A percentile compares a stretch with the other conserved stretches of the same genome.
phyloP scores from a whole-genome alignment of 495 filamentous ascomycete genomes.

The Hypomontagnella submonticulosa region DNA sequence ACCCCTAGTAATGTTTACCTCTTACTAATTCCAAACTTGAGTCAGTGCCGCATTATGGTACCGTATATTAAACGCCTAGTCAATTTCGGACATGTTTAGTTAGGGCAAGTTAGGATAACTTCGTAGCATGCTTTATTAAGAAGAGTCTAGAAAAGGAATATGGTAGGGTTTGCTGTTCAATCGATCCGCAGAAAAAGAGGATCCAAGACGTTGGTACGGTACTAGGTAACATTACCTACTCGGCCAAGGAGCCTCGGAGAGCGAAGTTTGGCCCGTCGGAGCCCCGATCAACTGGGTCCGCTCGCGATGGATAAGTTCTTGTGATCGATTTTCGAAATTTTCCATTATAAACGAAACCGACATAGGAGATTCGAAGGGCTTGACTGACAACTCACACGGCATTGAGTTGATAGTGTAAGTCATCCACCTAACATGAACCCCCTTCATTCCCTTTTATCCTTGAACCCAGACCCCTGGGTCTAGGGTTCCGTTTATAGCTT shows the following conservation, averaged over 20 bases:
- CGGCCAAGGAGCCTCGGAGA: slow-evolving; percentile 30
- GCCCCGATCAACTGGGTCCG: slow-evolving; percentile 32
- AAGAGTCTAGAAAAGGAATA: slow-evolving; percentile 15
- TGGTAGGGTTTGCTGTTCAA: slow-evolving; percentile 13
- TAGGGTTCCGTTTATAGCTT: slow-evolving; percentile 17
- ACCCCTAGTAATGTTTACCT: neutral
- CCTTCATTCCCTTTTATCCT: slow-evolving; percentile 14
- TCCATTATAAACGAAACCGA: neutral
- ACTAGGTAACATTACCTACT: slow-evolving; percentile 32
- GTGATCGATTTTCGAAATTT: slow-evolving; percentile 31
- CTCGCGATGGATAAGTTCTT: slow-evolving; percentile 6
- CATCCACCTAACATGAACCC: neutral
- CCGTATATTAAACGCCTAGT: too few relatives aligned
- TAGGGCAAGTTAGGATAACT: slow-evolving; percentile 8
- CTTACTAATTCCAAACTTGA: slow-evolving; percentile 17
- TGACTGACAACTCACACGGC: neutral
- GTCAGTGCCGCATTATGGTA: neutral
- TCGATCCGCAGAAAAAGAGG: slow-evolving; percentile 9
- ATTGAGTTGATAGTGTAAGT: neutral
- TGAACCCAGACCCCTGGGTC: slow-evolving; percentile 29
- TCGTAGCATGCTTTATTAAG: slow-evolving; percentile 11
- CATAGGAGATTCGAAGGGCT: too few relatives aligned
- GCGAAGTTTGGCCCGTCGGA: slow-evolving; percentile 35
- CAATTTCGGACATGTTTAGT: slow-evolving; percentile 3
- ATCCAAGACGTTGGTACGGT: slow-evolving; percentile 24